These are phyloP conservation scores for Russula sp. DNA, from an alignment of 768 basidiomycete genomes.

Conservation along the genomic window DNA sequence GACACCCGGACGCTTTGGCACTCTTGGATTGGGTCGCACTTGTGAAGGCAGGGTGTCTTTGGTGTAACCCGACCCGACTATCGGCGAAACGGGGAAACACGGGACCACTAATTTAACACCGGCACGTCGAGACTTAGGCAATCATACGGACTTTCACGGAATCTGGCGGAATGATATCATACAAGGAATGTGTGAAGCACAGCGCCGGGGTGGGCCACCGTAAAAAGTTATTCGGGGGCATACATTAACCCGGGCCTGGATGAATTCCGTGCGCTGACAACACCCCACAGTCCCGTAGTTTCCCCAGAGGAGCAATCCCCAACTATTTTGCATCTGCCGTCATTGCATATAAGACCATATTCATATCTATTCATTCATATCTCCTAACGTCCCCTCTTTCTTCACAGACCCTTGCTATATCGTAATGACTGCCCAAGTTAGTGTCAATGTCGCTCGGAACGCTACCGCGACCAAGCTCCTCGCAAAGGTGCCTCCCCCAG, in stretches of 20 bases:
- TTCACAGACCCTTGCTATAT: not conserved
- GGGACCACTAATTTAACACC: not conserved
- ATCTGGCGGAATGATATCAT: too few species aligned
- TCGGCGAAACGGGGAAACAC: slow-evolving; percentile 1
- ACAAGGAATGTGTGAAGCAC: too few species aligned
- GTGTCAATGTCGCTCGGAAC: slow-evolving; percentile 12
- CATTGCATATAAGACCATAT: slow-evolving; percentile 2
- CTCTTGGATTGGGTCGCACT: too few species aligned
- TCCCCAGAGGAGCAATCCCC: slow-evolving; percentile 11
- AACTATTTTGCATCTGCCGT: slow-evolving; percentile 4
- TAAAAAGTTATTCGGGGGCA: not conserved
- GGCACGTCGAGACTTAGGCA: slow-evolving; percentile 1
- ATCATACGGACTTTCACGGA: not conserved
- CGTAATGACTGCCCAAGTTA: slow-evolving; percentile 19
- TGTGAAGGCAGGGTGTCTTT: too few species aligned
- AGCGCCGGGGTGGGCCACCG: not conserved
- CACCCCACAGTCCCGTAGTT: slow-evolving; percentile 4
- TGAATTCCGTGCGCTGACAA: slow-evolving; percentile 15
- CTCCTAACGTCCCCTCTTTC: not conserved
- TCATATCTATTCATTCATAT: not conserved
- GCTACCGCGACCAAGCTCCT: slow-evolving; percentile 16
- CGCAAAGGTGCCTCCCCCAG: slow-evolving; percentile 19
- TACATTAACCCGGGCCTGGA: not conserved
- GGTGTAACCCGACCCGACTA: not conserved
- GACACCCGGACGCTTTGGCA: too few species aligned